These are phyloP conservation scores for Fragaria iinumae DNA, from an alignment of 306 rosid species.

Conservation along the genomic window DNA sequence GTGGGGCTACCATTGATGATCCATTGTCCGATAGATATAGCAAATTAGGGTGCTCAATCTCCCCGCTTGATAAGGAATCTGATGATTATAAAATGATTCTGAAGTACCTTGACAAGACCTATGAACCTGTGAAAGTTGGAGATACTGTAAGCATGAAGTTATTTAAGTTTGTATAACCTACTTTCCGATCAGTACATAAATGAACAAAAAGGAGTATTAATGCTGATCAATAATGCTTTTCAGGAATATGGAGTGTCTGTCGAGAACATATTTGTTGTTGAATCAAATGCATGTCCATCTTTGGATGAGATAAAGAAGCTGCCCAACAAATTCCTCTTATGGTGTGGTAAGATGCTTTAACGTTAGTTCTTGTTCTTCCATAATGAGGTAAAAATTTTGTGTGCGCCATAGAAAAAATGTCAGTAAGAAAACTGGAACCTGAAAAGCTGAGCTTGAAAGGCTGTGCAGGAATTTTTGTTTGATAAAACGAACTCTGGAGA, in stretches of 20 bases:
- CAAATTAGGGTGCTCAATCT: conserved; percentile 63
- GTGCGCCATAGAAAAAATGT: background rate
- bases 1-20: conserved; percentile 71
- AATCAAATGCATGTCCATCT: conserved; percentile 50
- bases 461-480: background rate
- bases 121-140: conserved; percentile 70
- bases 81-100: conserved; percentile 70
- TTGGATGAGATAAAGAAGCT: conserved; percentile 62
- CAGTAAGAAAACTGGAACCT: background rate
- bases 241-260: conserved; percentile 71
- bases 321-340: conserved; percentile 76
- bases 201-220: background rate
- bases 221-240: conserved; percentile 10
- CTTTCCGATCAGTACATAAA: too few species aligned
- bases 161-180: too few species aligned
- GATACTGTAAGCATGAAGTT: conserved; percentile 48
- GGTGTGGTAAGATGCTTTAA: conserved; percentile 66
- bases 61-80: conserved; percentile 52
- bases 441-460: background rate
- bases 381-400: background rate
- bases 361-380: background rate
- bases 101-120: conserved; percentile 73
- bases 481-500: background rate
- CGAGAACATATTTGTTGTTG: conserved; percentile 57
- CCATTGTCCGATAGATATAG: conserved; percentile 59